These are phyloP conservation scores for Leucocoprinus sp. DNA, from an alignment of 768 basidiomycete genomes.

Conservation along the genomic window DNA sequence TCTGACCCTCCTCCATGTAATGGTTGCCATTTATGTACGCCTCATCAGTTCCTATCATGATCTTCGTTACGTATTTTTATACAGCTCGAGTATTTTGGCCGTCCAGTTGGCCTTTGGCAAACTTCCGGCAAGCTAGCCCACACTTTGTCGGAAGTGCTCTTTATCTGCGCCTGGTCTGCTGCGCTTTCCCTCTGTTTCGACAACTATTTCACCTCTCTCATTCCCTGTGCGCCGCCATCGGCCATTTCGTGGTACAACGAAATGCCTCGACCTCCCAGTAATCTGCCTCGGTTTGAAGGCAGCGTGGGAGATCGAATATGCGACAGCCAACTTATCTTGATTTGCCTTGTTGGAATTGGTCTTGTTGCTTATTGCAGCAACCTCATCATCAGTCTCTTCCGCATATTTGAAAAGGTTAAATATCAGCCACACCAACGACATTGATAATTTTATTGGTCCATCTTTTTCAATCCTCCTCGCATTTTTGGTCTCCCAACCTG, in stretches of 20 bases:
- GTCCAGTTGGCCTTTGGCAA: constrained; percentile 86
- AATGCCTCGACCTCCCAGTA: constrained; percentile 43
- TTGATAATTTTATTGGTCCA: neutral
- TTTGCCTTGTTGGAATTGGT: constrained; percentile 69
- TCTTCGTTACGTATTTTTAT: constrained; percentile 13
- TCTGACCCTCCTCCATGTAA: constrained; percentile 75
- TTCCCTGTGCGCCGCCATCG: constrained; percentile 62
- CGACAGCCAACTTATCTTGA: constrained; percentile 67
- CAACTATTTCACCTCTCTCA: constrained; percentile 82
- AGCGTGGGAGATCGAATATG: constrained; percentile 56
- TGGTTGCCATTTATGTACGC: constrained; percentile 77
- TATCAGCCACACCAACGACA: constrained; percentile 37
- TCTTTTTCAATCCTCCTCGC: neutral
- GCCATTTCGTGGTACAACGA: constrained; percentile 68
- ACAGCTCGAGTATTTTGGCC: constrained; percentile 88
- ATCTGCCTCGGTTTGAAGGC: constrained; percentile 34
- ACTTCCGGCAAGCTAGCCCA: constrained; percentile 82
- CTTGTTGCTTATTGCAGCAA: constrained; percentile 78
- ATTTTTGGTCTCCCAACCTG: neutral
- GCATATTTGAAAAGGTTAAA: constrained; percentile 88
- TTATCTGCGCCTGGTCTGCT: constrained; percentile 92
- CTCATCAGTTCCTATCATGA: neutral
- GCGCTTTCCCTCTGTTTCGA: constrained; percentile 84
- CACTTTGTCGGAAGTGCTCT: constrained; percentile 81
- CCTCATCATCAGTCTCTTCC: constrained; percentile 75